Percentiles rank a stretch among this genome's conserved stretches.
These are phyloP conservation scores for Pyrenula massariospora DNA, from an alignment of 495 filamentous ascomycete genomes.

Conservation along the genomic window DNA sequence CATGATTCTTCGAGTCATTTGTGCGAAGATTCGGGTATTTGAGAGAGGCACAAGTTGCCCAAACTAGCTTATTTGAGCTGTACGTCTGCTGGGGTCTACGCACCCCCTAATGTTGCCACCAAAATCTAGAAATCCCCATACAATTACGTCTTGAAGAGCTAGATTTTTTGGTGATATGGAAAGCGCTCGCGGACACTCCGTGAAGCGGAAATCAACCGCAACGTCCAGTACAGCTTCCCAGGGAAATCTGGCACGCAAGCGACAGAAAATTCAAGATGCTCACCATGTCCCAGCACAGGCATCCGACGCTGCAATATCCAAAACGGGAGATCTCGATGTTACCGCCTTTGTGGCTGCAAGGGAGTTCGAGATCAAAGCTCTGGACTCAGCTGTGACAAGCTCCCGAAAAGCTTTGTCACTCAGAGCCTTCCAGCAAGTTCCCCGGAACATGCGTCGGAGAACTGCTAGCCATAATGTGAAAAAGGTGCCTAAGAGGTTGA, in stretches of 20 bases:
- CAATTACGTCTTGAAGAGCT: no score
- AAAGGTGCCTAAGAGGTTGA: constrained; percentile 70
- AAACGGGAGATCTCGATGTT: constrained; percentile 68
- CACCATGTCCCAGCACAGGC: constrained; percentile 64
- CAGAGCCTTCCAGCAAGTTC: constrained; percentile 83
- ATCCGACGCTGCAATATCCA: constrained; percentile 53
- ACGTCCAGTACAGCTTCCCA: background rate
- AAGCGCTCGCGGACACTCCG: background rate
- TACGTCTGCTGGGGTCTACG: no score
- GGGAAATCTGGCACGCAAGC: constrained; percentile 33
- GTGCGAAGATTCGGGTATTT: no score
- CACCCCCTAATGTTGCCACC: no score
- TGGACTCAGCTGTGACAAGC: constrained; percentile 66
- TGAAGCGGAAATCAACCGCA: background rate
- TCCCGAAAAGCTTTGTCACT: constrained; percentile 55
- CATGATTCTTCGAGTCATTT: no score
- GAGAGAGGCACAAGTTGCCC: no score
- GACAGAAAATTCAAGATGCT: constrained; percentile 54
- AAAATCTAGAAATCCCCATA: no score
- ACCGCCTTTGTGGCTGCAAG: constrained; percentile 70
- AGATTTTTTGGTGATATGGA: no score
- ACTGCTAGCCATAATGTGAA: constrained; percentile 95
- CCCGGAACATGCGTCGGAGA: constrained; percentile 67
- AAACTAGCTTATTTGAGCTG: no score
- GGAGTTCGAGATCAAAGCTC: constrained; percentile 76